Evolutionary conservation across 768 basidiomycete genomes (phyloP).

Genomic region (Lanmaoa pseudosensibilis): DNA sequence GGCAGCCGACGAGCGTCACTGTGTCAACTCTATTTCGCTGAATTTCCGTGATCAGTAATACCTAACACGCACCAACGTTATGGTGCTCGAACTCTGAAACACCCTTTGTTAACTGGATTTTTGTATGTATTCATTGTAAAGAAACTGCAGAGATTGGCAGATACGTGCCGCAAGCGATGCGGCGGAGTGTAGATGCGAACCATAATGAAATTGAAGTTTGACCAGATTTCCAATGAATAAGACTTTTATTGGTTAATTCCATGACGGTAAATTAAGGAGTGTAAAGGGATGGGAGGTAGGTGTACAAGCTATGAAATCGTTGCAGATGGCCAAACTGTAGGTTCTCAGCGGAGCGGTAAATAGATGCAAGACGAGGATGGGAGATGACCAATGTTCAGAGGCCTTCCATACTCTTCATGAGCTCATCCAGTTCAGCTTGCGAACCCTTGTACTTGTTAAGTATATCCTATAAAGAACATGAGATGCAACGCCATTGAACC

Average conservation of each 20-base stretch:
- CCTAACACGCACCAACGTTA: background rate
- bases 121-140: background rate
- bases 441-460: slow-evolving; percentile 67
- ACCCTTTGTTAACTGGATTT: background rate
- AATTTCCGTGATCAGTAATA: slow-evolving; percentile 56
- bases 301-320: slow-evolving; percentile 23
- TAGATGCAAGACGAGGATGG: slow-evolving; percentile 2
- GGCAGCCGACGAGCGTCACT: slow-evolving; percentile 79
- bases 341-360: slow-evolving; percentile 3
- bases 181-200: background rate
- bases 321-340: slow-evolving; percentile 12
- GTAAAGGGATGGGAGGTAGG: slow-evolving; percentile 18
- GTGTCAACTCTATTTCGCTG: slow-evolving; percentile 87
- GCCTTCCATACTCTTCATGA: slow-evolving; percentile 73
- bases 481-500: background rate
- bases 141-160: background rate
- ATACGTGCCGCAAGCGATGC: background rate
- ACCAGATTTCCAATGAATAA: background rate
- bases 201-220: background rate
- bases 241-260: slow-evolving; percentile 16
- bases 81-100: background rate
- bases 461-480: slow-evolving; percentile 54
- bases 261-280: slow-evolving; percentile 23
- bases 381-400: slow-evolving; percentile 41
- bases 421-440: slow-evolving; percentile 81